phyloP scores from a whole-genome alignment of 345 rosid species.

The Garcia nutans region DNA sequence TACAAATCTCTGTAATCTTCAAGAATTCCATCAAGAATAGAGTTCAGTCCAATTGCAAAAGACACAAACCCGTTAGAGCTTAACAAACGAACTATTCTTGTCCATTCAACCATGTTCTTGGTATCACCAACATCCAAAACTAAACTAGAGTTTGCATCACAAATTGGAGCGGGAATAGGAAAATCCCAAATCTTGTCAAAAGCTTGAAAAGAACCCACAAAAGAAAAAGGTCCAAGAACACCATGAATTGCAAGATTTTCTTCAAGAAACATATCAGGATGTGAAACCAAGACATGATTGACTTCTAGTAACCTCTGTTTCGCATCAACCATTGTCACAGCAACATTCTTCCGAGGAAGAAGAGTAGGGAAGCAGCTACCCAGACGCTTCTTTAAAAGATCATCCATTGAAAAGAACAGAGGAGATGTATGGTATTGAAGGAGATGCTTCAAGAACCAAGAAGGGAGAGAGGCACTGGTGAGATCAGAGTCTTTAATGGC shows the following conservation, averaged over 20 bases:
- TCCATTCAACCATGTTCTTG: conserved; percentile 49
- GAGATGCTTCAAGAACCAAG: conserved; percentile 54
- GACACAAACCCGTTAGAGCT: conserved; percentile 71
- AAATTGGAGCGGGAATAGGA: conserved; percentile 29
- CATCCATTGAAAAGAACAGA: conserved; percentile 45
- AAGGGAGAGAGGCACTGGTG: conserved; percentile 45
- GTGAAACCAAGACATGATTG: conserved; percentile 52
- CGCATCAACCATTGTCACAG: conserved; percentile 41
- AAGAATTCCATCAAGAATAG: conserved; percentile 59
- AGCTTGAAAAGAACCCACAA: conserved; percentile 26
- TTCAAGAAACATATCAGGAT: conserved; percentile 70
- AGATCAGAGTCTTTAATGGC: conserved; percentile 66
- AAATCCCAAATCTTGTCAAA: conserved; percentile 28
- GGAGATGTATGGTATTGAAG: conserved; percentile 72
- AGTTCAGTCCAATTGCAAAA: conserved; percentile 69
- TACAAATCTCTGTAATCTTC: conserved; percentile 37
- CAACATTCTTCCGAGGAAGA: conserved; percentile 44
- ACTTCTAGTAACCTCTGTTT: conserved; percentile 45
- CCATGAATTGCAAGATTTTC: conserved; percentile 65
- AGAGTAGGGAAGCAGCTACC: conserved; percentile 64
- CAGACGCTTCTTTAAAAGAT: conserved; percentile 44
- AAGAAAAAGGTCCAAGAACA: conserved; percentile 55
- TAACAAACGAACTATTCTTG: conserved; percentile 47
- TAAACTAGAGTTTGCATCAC: conserved; percentile 32
- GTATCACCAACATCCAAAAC: conserved; percentile 27